phyloP scores from a whole-genome alignment of 208 protist species.

The Tritrichomonas musculus region DNA sequence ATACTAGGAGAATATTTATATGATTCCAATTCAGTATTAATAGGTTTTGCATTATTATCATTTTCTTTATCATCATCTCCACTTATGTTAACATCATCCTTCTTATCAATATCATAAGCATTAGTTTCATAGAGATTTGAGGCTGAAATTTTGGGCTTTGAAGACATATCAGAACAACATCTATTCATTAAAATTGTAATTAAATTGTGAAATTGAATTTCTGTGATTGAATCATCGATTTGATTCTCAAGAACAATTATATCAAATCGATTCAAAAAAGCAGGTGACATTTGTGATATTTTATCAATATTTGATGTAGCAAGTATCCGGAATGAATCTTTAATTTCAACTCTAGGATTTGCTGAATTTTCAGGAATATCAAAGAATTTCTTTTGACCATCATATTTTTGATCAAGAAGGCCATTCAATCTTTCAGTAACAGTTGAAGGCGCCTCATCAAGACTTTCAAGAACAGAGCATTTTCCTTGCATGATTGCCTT shows the following conservation, averaged over 20 bases:
- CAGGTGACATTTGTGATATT: background rate
- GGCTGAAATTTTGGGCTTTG: too few species aligned
- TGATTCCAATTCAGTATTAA: too few species aligned
- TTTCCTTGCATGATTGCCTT: background rate
- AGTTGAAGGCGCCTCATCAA: background rate
- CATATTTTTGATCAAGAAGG: background rate
- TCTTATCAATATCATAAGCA: too few species aligned
- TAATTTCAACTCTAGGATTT: background rate
- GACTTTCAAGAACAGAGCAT: background rate
- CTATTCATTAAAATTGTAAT: background rate
- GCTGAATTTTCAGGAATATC: background rate
- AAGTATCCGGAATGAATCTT: background rate
- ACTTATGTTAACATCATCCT: too few species aligned
- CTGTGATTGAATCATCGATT: background rate
- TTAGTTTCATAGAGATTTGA: too few species aligned
- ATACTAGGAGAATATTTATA: too few species aligned
- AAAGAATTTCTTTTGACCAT: background rate
- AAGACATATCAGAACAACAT: too few species aligned
- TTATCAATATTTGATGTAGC: background rate
- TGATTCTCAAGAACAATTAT: background rate
- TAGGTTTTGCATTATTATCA: too few species aligned
- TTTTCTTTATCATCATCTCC: too few species aligned
- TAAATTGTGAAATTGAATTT: background rate
- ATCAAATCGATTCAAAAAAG: background rate
- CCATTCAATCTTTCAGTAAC: background rate